Conservation (phyloP, 2,329 filamentous ascomycete genomes). For the Nemania sp. region DNA sequence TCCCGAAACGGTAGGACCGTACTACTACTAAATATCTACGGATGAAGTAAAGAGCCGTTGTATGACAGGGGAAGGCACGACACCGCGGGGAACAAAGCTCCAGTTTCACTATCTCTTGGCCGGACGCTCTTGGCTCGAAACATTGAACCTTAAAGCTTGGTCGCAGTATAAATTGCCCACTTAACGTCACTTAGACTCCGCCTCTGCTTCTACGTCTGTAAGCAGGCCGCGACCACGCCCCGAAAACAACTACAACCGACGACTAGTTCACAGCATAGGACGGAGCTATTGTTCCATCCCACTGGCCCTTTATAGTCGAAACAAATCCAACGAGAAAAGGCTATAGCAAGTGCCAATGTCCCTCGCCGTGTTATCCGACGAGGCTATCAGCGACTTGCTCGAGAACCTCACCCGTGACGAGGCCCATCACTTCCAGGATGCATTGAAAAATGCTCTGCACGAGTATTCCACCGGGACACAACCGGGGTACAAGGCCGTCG, state of each 20-base stretch:
- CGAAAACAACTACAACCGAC: not conserved
- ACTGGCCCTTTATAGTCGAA: not conserved
- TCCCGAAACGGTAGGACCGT: not conserved
- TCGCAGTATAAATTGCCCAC: too few species aligned
- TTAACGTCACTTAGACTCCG: not conserved
- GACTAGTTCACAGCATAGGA: not conserved
- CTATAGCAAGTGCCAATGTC: conserved; percentile 44
- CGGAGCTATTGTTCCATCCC: not conserved
- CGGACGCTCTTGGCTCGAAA: too few species aligned
- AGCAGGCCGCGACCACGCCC: not conserved
- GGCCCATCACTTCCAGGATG: conserved; percentile 54
- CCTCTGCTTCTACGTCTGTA: not conserved
- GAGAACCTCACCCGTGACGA: conserved; percentile 57
- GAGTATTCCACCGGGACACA: conserved; percentile 63
- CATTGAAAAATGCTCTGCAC: conserved; percentile 57
- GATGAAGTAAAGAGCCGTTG: too few species aligned
- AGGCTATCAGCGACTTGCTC: conserved; percentile 57
- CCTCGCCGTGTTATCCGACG: conserved; percentile 61
- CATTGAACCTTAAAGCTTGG: too few species aligned
- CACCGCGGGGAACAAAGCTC: too few species aligned
- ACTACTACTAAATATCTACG: too few species aligned
- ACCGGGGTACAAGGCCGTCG: too few species aligned
- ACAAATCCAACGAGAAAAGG: not conserved
- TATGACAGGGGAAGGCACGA: too few species aligned
- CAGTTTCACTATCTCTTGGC: too few species aligned